phyloP scores from a whole-genome alignment of 805 yeast species.

The Wickerhamiella azyma region DNA sequence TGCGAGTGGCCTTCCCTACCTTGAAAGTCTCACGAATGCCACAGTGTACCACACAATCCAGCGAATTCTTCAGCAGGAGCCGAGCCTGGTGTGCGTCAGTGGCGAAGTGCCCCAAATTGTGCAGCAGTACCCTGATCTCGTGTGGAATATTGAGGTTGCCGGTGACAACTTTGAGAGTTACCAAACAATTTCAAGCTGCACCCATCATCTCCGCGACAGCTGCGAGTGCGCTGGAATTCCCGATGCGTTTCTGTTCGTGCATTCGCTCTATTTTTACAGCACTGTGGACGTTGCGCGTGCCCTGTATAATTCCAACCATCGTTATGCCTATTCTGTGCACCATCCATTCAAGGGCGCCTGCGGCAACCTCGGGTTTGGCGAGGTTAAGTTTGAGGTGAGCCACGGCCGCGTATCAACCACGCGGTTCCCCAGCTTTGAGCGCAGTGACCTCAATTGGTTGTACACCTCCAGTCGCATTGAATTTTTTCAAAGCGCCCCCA shows the following conservation, averaged over 20 bases:
- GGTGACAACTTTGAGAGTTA: conserved; percentile 2
- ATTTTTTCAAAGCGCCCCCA: conserved; percentile 1
- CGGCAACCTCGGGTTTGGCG: conserved; percentile 6
- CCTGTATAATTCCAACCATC: background rate
- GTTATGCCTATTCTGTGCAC: conserved; percentile 5
- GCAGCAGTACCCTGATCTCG: background rate
- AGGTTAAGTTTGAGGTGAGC: conserved; percentile 7
- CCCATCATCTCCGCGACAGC: conserved; percentile 5
- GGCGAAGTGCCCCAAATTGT: conserved; percentile 6
- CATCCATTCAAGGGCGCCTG: conserved; percentile 7
- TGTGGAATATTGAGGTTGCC: conserved; percentile 7
- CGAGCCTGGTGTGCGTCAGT: conserved; percentile 2
- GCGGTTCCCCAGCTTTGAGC: conserved; percentile 9
- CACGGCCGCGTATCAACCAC: conserved; percentile 10
- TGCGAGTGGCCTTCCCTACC: conserved; percentile 4
- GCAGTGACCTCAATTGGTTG: conserved; percentile 9
- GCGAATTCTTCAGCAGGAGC: background rate
- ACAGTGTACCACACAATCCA: conserved; percentile 6
- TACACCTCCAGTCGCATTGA: background rate
- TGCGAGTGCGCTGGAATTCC: conserved; percentile 9
- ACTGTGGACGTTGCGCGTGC: conserved; percentile 7
- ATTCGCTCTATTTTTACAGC: conserved; percentile 7
- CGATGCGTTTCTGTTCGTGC: conserved; percentile 7
- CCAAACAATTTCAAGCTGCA: conserved; percentile 2
- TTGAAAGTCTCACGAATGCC: conserved; percentile 6